Conservation (phyloP, 1,284 basidiomycete genomes). For the Phellinidium pouzarii region DNA sequence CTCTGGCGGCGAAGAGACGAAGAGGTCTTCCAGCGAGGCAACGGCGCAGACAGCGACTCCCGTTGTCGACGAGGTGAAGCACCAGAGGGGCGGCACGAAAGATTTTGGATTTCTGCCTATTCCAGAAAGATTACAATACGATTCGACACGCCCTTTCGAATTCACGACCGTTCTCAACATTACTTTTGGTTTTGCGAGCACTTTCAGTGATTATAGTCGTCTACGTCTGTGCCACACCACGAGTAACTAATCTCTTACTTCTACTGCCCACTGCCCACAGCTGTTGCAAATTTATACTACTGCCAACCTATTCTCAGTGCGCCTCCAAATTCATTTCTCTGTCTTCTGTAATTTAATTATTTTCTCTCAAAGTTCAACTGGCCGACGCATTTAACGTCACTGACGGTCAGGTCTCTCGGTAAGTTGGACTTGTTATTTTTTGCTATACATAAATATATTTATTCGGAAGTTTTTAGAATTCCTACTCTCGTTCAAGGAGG, state of each 20-base stretch:
- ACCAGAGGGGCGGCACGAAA: slow-evolving; percentile 12
- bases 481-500: slow-evolving; percentile 36
- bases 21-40: slow-evolving; percentile 10
- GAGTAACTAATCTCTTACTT: background rate
- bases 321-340: slow-evolving; percentile 11
- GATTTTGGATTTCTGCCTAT: slow-evolving; percentile 33
- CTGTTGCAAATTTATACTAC: slow-evolving; percentile 33
- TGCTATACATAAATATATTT: background rate
- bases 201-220: slow-evolving; percentile 23
- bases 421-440: background rate
- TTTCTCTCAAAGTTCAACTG: slow-evolving; percentile 20
- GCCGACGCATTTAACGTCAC: slow-evolving; percentile 25
- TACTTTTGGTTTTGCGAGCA: slow-evolving; percentile 32
- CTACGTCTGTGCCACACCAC: background rate
- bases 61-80: background rate
- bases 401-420: slow-evolving; percentile 30
- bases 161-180: slow-evolving; percentile 31
- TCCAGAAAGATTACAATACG: slow-evolving; percentile 28
- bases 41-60: background rate
- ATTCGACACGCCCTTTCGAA: slow-evolving; percentile 24
- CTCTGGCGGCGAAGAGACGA: slow-evolving; percentile 2
- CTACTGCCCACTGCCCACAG: too few relatives aligned
- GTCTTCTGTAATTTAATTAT: slow-evolving; percentile 4
- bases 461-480: slow-evolving; percentile 21
- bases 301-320: slow-evolving; percentile 33